Evolutionary conservation across 768 basidiomycete species (phyloP), one percentile per base, ranked within the genome.

Genomic region (Porphyrellus cyaneotinctus): DNA sequence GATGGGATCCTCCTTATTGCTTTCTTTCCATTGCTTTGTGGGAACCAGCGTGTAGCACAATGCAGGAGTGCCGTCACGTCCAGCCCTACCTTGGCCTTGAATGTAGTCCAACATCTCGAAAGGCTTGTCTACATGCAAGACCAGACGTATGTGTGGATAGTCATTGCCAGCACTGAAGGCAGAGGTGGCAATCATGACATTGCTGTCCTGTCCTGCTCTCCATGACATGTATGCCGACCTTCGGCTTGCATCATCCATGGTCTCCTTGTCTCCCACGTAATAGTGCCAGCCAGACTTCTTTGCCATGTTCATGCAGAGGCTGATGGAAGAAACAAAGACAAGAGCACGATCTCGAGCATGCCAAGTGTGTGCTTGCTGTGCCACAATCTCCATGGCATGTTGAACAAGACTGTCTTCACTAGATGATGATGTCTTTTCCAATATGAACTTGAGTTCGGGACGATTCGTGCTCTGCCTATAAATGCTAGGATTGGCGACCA

Each of bases 121-220:
- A 0, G 67, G 68, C 0, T 51, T 61, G 4, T 61, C 60, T 2
- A 48, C 1, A 28, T 70, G 64, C 0, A 69, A 20, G 0, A 65
- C 59, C 0, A 67, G 32, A 0, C 54, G 49, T 0, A 68, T 56
- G 1, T 58, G 53, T 0, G 60, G 26, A 43, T 65, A 57, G 46
- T 70, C 64, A 10, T 68, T 67, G 0, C 70, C 69, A 0, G 61
- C 63, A 3, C 59, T 64, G 43, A 72, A 62, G 0, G 64, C 64
- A 1, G 58, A 61, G 1, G 65, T 70, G 11, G 58, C 54, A 0
- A 69, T 37, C 26, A 72, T 53, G 1, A 59, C 30, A 0, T 12
- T 20, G 1, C 18, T 42, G 0, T n/a, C 2, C 0, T 17, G 8
- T 0, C 64, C 67, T 0, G 3, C 1, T 0, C 32, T 23, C 68